Conservation (phyloP, 345 rosid genomes). For the Heritiera littoralis region DNA sequence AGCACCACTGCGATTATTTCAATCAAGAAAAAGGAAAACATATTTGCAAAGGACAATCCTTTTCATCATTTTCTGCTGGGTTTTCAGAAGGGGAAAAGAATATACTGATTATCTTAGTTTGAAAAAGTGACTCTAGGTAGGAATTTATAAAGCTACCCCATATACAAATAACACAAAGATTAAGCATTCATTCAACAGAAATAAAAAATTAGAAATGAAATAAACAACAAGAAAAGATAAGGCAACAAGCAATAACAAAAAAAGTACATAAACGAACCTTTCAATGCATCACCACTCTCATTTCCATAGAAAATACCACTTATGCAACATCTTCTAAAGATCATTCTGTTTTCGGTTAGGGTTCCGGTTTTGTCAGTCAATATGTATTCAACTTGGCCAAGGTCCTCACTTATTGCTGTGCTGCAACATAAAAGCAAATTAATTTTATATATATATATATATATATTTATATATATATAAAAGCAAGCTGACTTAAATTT, state of each 20-base stretch:
- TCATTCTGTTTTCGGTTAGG: constrained; percentile 93
- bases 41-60: background rate
- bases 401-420: constrained; percentile 99
- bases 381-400: constrained; percentile 98
- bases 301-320: constrained; percentile 80
- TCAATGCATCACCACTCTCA: constrained; percentile 87
- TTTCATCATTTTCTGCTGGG: background rate
- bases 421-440: constrained; percentile 66
- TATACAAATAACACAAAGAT: background rate
- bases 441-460: no score
- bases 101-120: background rate
- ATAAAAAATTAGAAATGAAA: background rate
- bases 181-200: background rate
- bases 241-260: background rate
- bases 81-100: background rate
- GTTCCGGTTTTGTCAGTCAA: constrained; percentile 99
- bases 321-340: constrained; percentile 94
- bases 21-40: background rate
- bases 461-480: no score
- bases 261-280: constrained; percentile 53
- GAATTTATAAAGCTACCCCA: background rate
- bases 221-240: background rate
- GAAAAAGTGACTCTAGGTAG: background rate
- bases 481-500: background rate
- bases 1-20: background rate